Conservation (phyloP, 2,329 filamentous ascomycete genomes). For the Cladosporium oxysporum region DNA sequence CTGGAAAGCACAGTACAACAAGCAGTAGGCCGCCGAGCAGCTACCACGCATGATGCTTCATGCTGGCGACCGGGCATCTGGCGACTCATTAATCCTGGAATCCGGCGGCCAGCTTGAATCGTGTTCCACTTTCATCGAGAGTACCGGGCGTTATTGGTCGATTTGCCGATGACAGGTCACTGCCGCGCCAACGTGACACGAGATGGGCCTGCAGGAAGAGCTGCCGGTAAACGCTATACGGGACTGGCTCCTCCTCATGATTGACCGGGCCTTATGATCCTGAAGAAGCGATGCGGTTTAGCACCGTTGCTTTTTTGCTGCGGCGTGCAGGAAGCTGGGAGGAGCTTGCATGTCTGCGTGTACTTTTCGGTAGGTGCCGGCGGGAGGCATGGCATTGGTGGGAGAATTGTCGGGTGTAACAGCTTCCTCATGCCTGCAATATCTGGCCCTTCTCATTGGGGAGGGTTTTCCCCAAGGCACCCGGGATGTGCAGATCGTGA, state of each 20-base stretch:
- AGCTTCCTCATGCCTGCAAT: background rate
- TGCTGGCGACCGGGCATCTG: constrained; percentile 1
- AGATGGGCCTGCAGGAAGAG: background rate
- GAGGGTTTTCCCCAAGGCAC: background rate
- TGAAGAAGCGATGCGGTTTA: constrained; percentile 3
- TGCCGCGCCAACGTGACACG: constrained; percentile 1
- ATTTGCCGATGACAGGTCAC: constrained; percentile 9
- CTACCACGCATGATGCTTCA: constrained; percentile 2
- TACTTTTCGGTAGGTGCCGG: constrained; percentile 11
- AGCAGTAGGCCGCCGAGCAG: background rate
- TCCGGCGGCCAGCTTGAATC: background rate
- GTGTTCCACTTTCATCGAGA: background rate
- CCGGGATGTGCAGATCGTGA: constrained; percentile 14
- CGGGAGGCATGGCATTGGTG: background rate
- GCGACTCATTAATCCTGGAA: constrained; percentile 6
- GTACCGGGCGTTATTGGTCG: background rate
- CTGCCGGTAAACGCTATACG: background rate
- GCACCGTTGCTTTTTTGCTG: background rate
- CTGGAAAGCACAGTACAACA: background rate
- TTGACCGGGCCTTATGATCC: background rate
- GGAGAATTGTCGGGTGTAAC: constrained; percentile 10
- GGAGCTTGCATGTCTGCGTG: background rate
- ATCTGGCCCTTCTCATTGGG: background rate
- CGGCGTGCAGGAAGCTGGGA: constrained; percentile 1
- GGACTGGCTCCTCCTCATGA: background rate